phyloP scores from a whole-genome alignment of 768 basidiomycete species.

The Cystobasidium ongulense region DNA sequence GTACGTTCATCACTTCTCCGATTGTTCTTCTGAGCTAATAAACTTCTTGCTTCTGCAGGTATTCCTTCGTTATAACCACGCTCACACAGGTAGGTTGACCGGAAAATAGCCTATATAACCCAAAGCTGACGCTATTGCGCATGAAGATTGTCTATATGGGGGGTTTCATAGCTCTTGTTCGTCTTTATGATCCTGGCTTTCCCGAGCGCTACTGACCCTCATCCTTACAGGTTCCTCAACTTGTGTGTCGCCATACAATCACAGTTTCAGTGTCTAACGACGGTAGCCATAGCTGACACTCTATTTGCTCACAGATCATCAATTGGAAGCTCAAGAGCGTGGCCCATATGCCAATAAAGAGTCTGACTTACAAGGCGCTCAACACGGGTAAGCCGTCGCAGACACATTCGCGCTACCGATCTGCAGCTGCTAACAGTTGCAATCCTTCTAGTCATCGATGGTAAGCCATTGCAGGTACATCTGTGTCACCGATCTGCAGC shows the following conservation, averaged over 20 bases:
- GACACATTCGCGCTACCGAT: not conserved
- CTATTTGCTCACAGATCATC: constrained; percentile 56
- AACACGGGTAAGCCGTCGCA: constrained; percentile 41
- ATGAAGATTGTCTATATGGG: constrained; percentile 77
- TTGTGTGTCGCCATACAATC: not conserved
- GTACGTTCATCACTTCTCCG: constrained; percentile 47
- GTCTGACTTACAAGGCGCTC: constrained; percentile 90
- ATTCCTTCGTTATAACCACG: constrained; percentile 87
- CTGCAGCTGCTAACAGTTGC: not conserved
- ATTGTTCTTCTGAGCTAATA: too few species aligned
- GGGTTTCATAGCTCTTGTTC: constrained; percentile 65
- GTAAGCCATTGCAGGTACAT: constrained; percentile 33
- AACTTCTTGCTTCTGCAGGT: not conserved
- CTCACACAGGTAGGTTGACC: constrained; percentile 51
- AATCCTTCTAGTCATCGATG: not conserved
- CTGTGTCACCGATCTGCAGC: not conserved
- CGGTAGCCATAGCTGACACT: not conserved
- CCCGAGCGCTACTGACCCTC: too few species aligned
- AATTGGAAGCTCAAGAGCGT: constrained; percentile 96
- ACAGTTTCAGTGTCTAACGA: not conserved
- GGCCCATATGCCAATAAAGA: constrained; percentile 97
- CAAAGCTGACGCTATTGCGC: not conserved
- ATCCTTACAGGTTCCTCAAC: constrained; percentile 10
- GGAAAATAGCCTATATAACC: not conserved
- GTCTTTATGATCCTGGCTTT: constrained; percentile 10